These are phyloP conservation scores for Silene latifolia DNA, from an alignment of 148 eudicot species.

Conservation along the genomic window DNA sequence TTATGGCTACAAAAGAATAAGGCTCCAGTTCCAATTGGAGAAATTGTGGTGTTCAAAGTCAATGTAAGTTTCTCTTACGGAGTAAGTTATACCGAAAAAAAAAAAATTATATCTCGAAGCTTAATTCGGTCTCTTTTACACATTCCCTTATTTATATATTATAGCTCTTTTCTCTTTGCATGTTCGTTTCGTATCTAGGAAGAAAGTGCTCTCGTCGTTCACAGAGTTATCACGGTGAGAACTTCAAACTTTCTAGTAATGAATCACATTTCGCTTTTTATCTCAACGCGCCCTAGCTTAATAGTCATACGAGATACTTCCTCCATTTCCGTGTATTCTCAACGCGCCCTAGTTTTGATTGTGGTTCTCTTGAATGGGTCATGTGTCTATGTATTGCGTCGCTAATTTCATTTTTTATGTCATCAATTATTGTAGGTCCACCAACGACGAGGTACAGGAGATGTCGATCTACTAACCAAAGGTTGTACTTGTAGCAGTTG, in stretches of 20 bases:
- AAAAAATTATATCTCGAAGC: too few species aligned
- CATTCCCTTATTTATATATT: neutral
- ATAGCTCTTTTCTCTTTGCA: neutral
- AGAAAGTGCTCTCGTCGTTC: constrained; percentile 22
- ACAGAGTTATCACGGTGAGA: constrained; percentile 25
- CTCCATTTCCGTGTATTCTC: too few species aligned
- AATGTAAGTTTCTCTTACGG: constrained; percentile 15
- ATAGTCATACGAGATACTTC: too few species aligned
- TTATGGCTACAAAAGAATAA: constrained; percentile 14
- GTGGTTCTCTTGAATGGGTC: too few species aligned
- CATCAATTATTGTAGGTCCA: constrained; percentile 14
- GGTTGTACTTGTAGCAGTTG: constrained; percentile 3
- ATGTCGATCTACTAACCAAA: constrained; percentile 21
- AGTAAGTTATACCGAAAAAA: too few species aligned
- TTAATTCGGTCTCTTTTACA: neutral
- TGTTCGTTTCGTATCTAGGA: constrained; percentile 15
- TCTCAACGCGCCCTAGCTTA: too few species aligned
- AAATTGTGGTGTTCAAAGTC: constrained; percentile 28
- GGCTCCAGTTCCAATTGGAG: constrained; percentile 25
- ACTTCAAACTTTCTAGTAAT: neutral
- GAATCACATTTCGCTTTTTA: too few species aligned
- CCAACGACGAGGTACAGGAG: constrained; percentile 2
- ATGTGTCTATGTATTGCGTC: too few species aligned
- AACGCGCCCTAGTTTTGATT: too few species aligned
- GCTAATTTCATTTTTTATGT: too few species aligned